phyloP scores from a whole-genome alignment of 495 filamentous ascomycete species.

The Penicillium paradoxum region DNA sequence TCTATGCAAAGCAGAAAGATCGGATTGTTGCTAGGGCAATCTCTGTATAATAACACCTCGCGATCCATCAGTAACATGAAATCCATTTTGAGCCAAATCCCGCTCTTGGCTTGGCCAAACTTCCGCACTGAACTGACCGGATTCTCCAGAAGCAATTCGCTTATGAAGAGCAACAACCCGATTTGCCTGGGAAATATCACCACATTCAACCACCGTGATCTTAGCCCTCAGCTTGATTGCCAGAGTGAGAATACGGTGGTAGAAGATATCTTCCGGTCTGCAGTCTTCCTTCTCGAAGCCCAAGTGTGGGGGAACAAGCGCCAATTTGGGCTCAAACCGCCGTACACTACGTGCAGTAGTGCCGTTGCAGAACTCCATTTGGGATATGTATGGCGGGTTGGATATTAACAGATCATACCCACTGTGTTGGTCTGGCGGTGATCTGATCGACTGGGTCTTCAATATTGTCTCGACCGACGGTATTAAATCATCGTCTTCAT shows the following conservation, averaged over 20 bases:
- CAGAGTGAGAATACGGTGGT: slow-evolving; percentile 27
- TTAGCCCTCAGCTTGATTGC: slow-evolving; percentile 17
- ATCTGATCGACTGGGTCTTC: neutral
- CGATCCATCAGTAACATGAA: slow-evolving; percentile 20
- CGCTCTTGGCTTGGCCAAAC: slow-evolving; percentile 18
- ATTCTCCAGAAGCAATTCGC: slow-evolving; percentile 1
- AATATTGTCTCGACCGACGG: slow-evolving; percentile 10
- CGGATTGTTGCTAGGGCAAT: neutral
- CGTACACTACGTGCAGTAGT: slow-evolving; percentile 69
- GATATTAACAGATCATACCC: slow-evolving; percentile 68
- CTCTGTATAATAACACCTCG: slow-evolving; percentile 23
- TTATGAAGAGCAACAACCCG: slow-evolving; percentile 26
- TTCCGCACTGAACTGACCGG: slow-evolving; percentile 2
- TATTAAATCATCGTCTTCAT: slow-evolving; percentile 3
- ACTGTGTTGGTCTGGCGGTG: neutral
- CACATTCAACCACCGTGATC: slow-evolving; percentile 37
- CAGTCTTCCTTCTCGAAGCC: neutral
- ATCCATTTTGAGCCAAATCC: slow-evolving; percentile 18
- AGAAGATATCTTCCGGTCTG: slow-evolving; percentile 38
- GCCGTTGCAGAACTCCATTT: slow-evolving; percentile 44
- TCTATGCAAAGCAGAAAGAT: neutral
- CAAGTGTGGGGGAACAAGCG: slow-evolving; percentile 64
- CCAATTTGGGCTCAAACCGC: slow-evolving; percentile 70
- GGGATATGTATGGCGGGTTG: slow-evolving; percentile 91
- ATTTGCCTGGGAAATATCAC: slow-evolving; percentile 29